phyloP scores from a whole-genome alignment of 768 basidiomycete genomes.

The Leccinum truebloodii region DNA sequence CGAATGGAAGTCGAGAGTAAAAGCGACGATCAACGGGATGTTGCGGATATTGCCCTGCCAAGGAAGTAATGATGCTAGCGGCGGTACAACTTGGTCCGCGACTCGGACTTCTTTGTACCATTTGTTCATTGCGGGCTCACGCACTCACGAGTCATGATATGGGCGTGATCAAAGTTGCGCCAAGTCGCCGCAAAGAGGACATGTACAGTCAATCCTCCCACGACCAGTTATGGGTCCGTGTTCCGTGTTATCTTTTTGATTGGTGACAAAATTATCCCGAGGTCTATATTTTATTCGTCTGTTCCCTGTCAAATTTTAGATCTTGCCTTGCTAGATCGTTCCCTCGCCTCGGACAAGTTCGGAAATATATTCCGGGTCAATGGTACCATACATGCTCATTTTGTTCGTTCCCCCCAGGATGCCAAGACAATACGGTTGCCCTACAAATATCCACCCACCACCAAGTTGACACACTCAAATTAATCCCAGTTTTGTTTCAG shows the following conservation, averaged over 20 bases:
- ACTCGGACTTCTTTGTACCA: neutral
- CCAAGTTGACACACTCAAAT: slow-evolving; percentile 1
- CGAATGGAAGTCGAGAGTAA: neutral
- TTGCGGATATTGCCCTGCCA: neutral
- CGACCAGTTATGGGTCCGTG: slow-evolving; percentile 19
- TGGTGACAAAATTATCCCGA: slow-evolving; percentile 20
- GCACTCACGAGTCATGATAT: slow-evolving; percentile 8
- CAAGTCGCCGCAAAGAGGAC: slow-evolving; percentile 9
- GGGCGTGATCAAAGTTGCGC: slow-evolving; percentile 7
- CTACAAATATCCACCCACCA: slow-evolving; percentile 31
- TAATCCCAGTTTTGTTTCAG: slow-evolving; percentile 5
- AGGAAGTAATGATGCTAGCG: neutral
- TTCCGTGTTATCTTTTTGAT: slow-evolving; percentile 16
- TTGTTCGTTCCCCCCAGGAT: slow-evolving; percentile 4
- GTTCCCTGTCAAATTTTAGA: slow-evolving; percentile 10
- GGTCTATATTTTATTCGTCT: slow-evolving; percentile 11
- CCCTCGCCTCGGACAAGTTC: slow-evolving; percentile 8
- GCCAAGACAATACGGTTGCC: slow-evolving; percentile 25
- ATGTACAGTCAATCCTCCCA: slow-evolving; percentile 17
- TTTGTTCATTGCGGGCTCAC: neutral
- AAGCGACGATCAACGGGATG: neutral
- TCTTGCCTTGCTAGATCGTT: slow-evolving; percentile 18
- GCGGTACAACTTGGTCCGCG: neutral
- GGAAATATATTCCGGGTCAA: slow-evolving; percentile 13
- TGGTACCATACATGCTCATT: slow-evolving; percentile 6